phyloP scores from a whole-genome alignment of 257 asterid genomes.

The Ilex asprella region DNA sequence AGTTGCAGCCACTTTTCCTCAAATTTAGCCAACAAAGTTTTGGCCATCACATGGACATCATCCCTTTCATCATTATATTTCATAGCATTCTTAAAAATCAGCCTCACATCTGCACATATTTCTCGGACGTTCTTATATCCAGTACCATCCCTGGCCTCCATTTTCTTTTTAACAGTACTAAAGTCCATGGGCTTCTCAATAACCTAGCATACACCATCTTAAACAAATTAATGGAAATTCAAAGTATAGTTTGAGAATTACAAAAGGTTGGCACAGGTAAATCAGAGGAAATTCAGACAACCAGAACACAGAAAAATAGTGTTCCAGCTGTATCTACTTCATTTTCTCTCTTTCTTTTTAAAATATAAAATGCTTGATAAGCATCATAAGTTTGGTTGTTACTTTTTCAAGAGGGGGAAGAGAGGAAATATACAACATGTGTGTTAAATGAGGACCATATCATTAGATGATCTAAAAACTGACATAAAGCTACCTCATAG shows the following conservation, averaged over 20 bases:
- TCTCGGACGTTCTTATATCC: conserved; percentile 84
- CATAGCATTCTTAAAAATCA: conserved; percentile 83
- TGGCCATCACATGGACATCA: conserved; percentile 80
- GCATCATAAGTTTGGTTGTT: too few relatives aligned
- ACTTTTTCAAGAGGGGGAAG: too few relatives aligned
- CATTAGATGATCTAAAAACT: too few relatives aligned
- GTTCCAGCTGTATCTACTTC: too few relatives aligned
- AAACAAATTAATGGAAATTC: conserved; percentile 22
- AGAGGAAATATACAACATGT: too few relatives aligned
- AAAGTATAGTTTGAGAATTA: too few relatives aligned
- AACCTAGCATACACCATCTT: conserved; percentile 53
- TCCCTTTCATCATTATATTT: conserved; percentile 87
- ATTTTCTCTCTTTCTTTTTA: too few relatives aligned
- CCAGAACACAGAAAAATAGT: too few relatives aligned
- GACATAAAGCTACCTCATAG: conserved; percentile 43
- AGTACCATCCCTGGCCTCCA: conserved; percentile 93
- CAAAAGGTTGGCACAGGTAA: too few relatives aligned
- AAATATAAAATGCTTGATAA: too few relatives aligned
- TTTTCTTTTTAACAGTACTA: conserved; percentile 91
- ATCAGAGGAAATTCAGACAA: too few relatives aligned
- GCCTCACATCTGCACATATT: conserved; percentile 68
- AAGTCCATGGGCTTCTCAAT: conserved; percentile 99
- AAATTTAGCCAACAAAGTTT: conserved; percentile 51
- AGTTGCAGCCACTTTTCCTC: conserved; percentile 93
- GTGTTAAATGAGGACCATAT: too few relatives aligned